Conservation (phyloP, 2,329 filamentous ascomycete genomes). For the Penicillium sp. region DNA sequence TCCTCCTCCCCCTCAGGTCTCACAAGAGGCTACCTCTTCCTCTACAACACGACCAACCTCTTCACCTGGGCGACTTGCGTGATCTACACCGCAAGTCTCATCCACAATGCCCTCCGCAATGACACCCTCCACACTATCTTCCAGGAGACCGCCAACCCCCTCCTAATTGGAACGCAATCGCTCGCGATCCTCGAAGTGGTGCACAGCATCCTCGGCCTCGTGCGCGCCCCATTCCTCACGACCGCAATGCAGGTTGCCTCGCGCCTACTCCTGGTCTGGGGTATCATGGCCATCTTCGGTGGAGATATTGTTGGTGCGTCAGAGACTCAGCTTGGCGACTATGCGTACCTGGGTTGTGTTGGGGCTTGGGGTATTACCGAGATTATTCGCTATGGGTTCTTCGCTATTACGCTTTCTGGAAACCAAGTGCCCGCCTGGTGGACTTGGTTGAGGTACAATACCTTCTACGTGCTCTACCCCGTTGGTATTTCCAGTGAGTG, state of each 20-base stretch:
- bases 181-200: slow-evolving; percentile 80
- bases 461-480: slow-evolving; percentile 91
- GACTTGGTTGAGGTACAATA: slow-evolving; percentile 77
- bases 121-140: slow-evolving; percentile 50
- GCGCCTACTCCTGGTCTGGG: slow-evolving; percentile 88
- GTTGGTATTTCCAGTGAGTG: slow-evolving; percentile 89
- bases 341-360: slow-evolving; percentile 58
- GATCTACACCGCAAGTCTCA: slow-evolving; percentile 65
- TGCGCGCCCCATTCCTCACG: slow-evolving; percentile 82
- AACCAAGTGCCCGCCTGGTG: slow-evolving; percentile 66
- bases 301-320: slow-evolving; percentile 35
- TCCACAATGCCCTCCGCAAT: slow-evolving; percentile 55
- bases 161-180: slow-evolving; percentile 72
- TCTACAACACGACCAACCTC: slow-evolving; percentile 82
- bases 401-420: slow-evolving; percentile 67
- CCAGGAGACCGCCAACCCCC: slow-evolving; percentile 47
- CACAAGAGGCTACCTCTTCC: slow-evolving; percentile 73
- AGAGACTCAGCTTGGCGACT: slow-evolving; percentile 39
- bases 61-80: slow-evolving; percentile 79
- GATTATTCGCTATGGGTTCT: slow-evolving; percentile 91
- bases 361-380: slow-evolving; percentile 89
- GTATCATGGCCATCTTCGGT: slow-evolving; percentile 71
- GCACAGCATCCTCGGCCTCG: slow-evolving; percentile 78
- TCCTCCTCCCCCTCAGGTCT: slow-evolving; percentile 44
- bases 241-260: slow-evolving; percentile 89